phyloP scores from a whole-genome alignment of 2,329 filamentous ascomycete genomes.

The Botryosphaeria dothidea region DNA sequence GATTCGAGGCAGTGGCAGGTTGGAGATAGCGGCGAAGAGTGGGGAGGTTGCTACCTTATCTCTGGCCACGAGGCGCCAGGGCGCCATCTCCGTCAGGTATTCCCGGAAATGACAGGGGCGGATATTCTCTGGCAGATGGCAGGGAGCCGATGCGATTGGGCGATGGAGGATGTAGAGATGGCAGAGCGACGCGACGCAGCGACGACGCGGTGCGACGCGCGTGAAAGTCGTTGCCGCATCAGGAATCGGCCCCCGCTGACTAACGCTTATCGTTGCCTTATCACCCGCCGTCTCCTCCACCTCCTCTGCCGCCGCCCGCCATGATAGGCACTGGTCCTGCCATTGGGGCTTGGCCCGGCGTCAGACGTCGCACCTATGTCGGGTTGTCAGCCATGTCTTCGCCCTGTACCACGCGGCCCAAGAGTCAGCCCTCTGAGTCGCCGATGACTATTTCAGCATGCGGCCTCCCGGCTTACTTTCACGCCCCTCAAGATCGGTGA shows the following conservation, averaged over 20 bases:
- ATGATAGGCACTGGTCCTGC: neutral
- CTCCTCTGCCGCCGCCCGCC: neutral
- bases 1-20: neutral
- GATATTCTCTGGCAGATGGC: neutral
- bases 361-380: neutral
- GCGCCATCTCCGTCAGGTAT: neutral
- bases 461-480: neutral
- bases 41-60: neutral
- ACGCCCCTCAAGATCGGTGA: neutral
- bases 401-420: neutral
- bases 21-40: conserved; percentile 5
- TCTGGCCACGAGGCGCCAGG: neutral
- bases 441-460: neutral
- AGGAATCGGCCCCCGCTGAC: neutral
- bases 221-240: neutral
- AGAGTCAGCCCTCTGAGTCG: neutral
- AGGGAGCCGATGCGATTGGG: neutral
- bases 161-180: neutral
- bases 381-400: neutral
- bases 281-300: neutral
- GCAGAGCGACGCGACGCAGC: neutral
- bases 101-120: neutral
- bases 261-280: neutral
- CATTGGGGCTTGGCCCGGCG: neutral
- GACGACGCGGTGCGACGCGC: neutral